A percentile compares a stretch with the other conserved stretches of the same genome.
These are phyloP conservation scores for Fagus sylvatica DNA, from an alignment of 306 rosid genomes.

Conservation along the genomic window DNA sequence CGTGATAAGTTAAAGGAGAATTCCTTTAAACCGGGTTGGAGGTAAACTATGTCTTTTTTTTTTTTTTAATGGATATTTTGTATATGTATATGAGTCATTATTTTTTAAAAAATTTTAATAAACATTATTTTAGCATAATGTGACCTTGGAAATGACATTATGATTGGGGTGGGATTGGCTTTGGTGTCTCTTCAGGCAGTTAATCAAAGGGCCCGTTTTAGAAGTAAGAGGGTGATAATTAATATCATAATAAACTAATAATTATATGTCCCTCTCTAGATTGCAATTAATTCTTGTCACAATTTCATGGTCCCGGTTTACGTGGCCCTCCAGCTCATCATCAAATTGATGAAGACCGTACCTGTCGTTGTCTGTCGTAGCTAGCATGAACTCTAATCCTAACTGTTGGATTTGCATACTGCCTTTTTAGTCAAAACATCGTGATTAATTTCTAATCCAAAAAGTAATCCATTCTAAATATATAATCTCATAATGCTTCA, in stretches of 20 bases:
- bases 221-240: background rate
- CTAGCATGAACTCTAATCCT: background rate
- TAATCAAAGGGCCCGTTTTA: background rate
- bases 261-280: background rate
- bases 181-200: background rate
- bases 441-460: too few relatives aligned
- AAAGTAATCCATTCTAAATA: too few relatives aligned
- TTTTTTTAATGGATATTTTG: too few relatives aligned
- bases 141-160: constrained; percentile 8
- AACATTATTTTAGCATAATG: constrained; percentile 5
- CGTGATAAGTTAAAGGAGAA: too few relatives aligned
- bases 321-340: background rate
- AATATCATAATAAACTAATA: too few relatives aligned
- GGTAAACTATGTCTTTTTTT: too few relatives aligned
- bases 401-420: background rate
- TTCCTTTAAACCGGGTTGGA: too few relatives aligned
- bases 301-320: background rate
- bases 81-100: too few relatives aligned
- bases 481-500: too few relatives aligned
- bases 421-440: background rate
- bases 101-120: too few relatives aligned
- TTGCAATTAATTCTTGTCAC: background rate
- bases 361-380: background rate
- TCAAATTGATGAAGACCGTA: constrained; percentile 1
- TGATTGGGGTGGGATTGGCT: background rate